These are phyloP conservation scores for Aulographum hederae DNA, from an alignment of 2,329 filamentous ascomycete species.

Conservation along the genomic window DNA sequence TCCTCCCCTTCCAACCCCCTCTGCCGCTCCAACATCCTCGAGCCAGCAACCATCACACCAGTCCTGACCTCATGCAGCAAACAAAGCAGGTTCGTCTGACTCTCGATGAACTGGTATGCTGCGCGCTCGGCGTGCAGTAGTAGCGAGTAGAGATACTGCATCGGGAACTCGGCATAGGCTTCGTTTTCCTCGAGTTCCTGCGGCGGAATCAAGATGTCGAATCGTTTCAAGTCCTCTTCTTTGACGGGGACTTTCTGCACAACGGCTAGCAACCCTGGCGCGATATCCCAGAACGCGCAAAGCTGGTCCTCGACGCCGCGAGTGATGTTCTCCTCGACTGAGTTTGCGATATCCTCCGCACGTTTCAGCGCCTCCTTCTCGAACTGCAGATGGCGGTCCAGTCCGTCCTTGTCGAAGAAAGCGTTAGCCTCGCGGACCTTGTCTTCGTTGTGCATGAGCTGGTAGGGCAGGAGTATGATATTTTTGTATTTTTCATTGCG, in stretches of 20 bases:
- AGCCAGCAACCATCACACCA: conserved; percentile 51
- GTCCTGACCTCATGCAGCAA: conserved; percentile 81
- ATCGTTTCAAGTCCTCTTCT: conserved; percentile 24
- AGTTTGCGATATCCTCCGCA: conserved; percentile 55
- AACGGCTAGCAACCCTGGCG: conserved; percentile 59
- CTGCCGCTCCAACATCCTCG: conserved; percentile 48
- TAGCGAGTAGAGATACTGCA: conserved; percentile 80
- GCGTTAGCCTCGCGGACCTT: conserved; percentile 62
- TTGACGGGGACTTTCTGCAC: conserved; percentile 57
- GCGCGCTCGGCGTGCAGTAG: conserved; percentile 79
- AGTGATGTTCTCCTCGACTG: conserved; percentile 70
- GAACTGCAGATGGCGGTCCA: conserved; percentile 51
- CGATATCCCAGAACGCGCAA: conserved; percentile 95
- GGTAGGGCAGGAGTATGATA: conserved; percentile 67
- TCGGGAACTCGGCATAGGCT: conserved; percentile 56
- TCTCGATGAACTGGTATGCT: conserved; percentile 93
- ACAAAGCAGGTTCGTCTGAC: conserved; percentile 78
- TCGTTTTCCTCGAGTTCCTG: conserved; percentile 77
- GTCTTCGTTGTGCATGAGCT: conserved; percentile 51
- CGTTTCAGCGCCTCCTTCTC: conserved; percentile 56
- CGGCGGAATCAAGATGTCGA: conserved; percentile 59
- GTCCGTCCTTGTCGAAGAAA: conserved; percentile 68
- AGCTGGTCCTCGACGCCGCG: conserved; percentile 82
- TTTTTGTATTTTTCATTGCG: conserved; percentile 75
- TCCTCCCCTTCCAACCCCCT: conserved; percentile 23